These are phyloP conservation scores for Blastobotrys raffinosifermentans DNA, from an alignment of 1,139 yeast species.

Conservation along the genomic window DNA sequence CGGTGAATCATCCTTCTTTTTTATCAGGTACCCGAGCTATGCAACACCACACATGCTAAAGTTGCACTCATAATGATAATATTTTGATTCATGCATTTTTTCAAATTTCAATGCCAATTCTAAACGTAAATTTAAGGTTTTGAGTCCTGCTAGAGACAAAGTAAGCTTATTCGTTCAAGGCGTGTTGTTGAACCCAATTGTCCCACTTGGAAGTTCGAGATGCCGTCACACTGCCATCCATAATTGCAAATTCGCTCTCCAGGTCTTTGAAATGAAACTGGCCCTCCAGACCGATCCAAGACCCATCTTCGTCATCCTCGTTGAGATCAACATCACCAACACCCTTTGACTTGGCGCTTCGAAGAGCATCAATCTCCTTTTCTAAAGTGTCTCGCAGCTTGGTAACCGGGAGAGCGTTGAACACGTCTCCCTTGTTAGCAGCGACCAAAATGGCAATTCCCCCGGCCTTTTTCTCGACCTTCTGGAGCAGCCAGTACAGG, in stretches of 20 bases:
- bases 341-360: slow-evolving; percentile 41
- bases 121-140: no score
- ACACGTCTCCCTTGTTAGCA: slow-evolving; percentile 46
- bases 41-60: no score
- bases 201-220: slow-evolving; percentile 55
- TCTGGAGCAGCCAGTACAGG: slow-evolving; percentile 28
- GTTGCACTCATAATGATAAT: no score
- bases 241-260: slow-evolving; percentile 68
- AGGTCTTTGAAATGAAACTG: slow-evolving; percentile 56
- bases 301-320: slow-evolving; percentile 34
- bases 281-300: slow-evolving; percentile 42
- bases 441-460: slow-evolving; percentile 73
- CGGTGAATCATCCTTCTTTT: no score
- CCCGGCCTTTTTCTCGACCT: slow-evolving; percentile 28
- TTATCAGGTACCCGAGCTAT: no score
- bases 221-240: slow-evolving; percentile 63
- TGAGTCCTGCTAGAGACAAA: no score
- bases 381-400: slow-evolving; percentile 58
- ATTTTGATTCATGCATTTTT: no score
- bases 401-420: slow-evolving; percentile 67
- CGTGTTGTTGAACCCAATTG: slow-evolving; percentile 72
- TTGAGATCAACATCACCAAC: slow-evolving; percentile 36
- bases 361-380: slow-evolving; percentile 53
- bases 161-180: slow-evolving; percentile 23
- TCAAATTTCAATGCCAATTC: no score